phyloP scores from a whole-genome alignment of 2,329 filamentous ascomycete genomes.

The Fusarium liriodendri region DNA sequence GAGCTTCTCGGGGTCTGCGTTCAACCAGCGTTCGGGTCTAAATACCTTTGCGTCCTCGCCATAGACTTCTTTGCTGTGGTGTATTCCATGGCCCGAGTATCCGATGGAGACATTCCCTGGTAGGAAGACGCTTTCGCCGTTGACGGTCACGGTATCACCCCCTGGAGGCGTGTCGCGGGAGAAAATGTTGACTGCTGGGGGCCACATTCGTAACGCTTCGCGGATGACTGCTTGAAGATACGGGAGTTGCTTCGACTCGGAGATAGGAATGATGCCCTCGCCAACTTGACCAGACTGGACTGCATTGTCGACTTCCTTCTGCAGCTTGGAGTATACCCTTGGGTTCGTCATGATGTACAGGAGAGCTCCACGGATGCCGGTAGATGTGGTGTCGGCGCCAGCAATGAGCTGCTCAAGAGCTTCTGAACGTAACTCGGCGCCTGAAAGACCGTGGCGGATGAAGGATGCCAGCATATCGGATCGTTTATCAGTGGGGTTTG shows the following conservation, averaged over 20 bases:
- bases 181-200: constrained; percentile 54
- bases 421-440: constrained; percentile 49
- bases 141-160: constrained; percentile 46
- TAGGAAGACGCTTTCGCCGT: constrained; percentile 53
- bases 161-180: constrained; percentile 45
- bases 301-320: constrained; percentile 60
- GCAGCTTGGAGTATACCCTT: constrained; percentile 57
- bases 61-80: constrained; percentile 46
- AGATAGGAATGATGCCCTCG: constrained; percentile 38
- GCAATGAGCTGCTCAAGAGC: constrained; percentile 50
- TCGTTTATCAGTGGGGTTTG: constrained; percentile 38
- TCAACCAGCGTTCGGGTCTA: constrained; percentile 53
- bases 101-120: constrained; percentile 48
- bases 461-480: constrained; percentile 57
- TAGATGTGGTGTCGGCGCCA: constrained; percentile 53
- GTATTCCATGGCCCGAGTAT: constrained; percentile 46
- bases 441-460: constrained; percentile 51
- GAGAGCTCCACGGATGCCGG: constrained; percentile 57
- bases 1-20: constrained; percentile 44
- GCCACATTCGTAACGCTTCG: constrained; percentile 60
- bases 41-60: constrained; percentile 50
- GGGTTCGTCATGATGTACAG: constrained; percentile 64
- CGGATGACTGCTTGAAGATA: constrained; percentile 64
- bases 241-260: constrained; percentile 53
- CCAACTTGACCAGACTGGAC: constrained; percentile 51